phyloP scores from a whole-genome alignment of 2,329 filamentous ascomycete species.

The Xylaria sp. region DNA sequence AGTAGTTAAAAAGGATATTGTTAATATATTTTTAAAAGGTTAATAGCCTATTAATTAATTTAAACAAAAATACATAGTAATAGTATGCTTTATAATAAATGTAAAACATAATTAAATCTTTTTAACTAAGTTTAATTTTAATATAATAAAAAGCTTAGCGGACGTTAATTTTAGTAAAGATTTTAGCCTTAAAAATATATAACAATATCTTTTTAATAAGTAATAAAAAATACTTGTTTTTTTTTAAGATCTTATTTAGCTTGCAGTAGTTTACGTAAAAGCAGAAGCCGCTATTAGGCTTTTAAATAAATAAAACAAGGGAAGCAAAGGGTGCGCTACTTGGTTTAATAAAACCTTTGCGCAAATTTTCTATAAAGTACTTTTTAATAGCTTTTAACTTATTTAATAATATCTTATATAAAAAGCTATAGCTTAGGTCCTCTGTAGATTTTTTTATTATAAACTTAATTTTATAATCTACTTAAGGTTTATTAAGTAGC shows the following conservation, averaged over 20 bases:
- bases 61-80: no score
- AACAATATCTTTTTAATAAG: neutral
- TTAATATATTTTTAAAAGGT: neutral
- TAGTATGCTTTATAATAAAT: no score
- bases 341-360: neutral
- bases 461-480: neutral
- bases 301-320: neutral
- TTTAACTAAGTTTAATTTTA: no score
- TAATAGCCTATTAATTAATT: neutral
- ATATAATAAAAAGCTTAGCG: no score
- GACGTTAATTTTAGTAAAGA: no score
- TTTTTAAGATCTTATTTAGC: neutral
- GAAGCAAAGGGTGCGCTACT: neutral
- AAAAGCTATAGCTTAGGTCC: neutral
- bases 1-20: neutral
- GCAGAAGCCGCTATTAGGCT: neutral
- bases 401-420: neutral
- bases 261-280: no score
- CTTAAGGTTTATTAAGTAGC: neutral
- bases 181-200: no score
- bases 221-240: neutral
- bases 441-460: no score
- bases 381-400: neutral
- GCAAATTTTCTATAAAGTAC: neutral
- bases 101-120: no score